Evolutionary conservation across 345 rosid genomes (phyloP), one percentile per base, ranked within the genome.

Genomic region (Populus deltoides): DNA sequence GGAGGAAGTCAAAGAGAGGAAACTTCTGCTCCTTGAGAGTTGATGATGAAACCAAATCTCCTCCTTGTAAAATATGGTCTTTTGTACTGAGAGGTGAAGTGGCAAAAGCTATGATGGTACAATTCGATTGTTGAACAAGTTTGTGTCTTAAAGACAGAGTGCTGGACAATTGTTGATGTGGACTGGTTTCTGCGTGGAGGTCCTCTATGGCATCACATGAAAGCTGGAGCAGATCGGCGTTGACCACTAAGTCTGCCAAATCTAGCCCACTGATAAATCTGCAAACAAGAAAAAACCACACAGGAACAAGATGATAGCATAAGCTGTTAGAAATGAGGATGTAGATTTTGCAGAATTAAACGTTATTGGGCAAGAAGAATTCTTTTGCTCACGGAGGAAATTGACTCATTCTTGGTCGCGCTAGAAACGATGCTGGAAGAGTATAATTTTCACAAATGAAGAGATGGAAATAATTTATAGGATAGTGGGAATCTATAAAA

Each of bases 171-270:
- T 3, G 47, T 59, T 71, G 83, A 73, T 25, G 8, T 38, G 2
- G 76, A 76, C 35, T 66, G 73, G 53, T 7, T 71, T 78, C 82
- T 25, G 29, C 4, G 13, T 77, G 59, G 66, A 84, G 73, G 67
- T 80, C 38, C 17, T 18, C 67, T 79, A 91, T 84, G 70, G 83
- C 81, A 3, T 1, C 75, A 87, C 88, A 88, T 17, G 92, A 82
- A 36, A n/a, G 49, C 2, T 59, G 41, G 71, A 91, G 81, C 36
- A 92, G 71, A 67, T 76, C 89, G 5, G 95, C 88, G 81, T 77
- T 83, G 76, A 86, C 81, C 80, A 76, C 78, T 22, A 91, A 83
- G 77, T 79, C 88, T 67, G 89, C 92, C 68, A 85, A 81, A 59
- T 82, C 89, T 12, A 68, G 35, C 2, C 89, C 84, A 41, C 81